Evolutionary conservation across 2,329 filamentous ascomycete genomes (phyloP).

Genomic region (Apiospora pterosperma): DNA sequence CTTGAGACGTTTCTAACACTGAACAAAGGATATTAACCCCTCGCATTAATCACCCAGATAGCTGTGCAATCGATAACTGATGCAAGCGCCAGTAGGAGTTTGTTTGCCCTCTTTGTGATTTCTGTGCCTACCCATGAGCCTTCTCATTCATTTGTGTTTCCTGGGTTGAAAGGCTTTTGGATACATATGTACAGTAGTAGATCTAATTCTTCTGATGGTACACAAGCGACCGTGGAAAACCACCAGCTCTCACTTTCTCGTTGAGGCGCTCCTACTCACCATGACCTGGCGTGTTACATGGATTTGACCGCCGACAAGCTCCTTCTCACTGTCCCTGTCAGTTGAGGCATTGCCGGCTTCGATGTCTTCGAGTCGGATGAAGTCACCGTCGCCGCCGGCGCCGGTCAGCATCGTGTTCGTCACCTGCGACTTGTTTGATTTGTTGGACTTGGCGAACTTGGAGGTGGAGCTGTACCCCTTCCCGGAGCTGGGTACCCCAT

Average conservation of each 20-base stretch:
- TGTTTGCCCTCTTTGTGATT: no score
- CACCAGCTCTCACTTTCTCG: neutral
- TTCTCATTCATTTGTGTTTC: no score
- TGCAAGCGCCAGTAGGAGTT: no score
- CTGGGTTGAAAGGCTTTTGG: no score
- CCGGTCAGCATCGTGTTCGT: neutral
- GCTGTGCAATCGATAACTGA: no score
- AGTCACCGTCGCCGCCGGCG: neutral
- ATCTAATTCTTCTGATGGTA: neutral
- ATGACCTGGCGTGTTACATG: neutral
- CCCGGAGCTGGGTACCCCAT: neutral
- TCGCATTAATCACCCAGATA: no score
- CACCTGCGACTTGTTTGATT: neutral
- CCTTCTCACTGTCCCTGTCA: neutral
- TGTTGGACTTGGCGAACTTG: neutral
- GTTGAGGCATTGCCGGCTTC: neutral
- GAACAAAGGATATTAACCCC: no score
- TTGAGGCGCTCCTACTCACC: neutral
- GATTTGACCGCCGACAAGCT: neutral
- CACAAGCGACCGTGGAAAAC: neutral
- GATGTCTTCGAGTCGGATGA: conserved; percentile 1
- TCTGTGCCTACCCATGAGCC: no score
- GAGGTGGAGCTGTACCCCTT: neutral
- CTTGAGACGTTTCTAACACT: no score
- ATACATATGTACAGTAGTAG: no score